These are phyloP conservation scores for Komagataella ulmi DNA, from an alignment of 805 yeast species.

Conservation along the genomic window DNA sequence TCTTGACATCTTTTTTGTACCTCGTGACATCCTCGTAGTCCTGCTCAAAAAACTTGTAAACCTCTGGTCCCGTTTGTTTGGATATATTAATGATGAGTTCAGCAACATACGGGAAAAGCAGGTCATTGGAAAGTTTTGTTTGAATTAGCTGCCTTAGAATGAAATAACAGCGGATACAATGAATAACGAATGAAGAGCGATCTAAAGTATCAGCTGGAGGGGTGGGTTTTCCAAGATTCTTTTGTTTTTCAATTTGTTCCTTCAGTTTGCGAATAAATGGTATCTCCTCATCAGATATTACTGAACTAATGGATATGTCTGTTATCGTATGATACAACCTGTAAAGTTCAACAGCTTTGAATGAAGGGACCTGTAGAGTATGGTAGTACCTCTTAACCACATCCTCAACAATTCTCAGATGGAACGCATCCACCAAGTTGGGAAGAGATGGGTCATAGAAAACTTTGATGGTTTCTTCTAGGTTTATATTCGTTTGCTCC, in stretches of 20 bases:
- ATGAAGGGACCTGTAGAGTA: not conserved
- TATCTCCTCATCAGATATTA: not conserved
- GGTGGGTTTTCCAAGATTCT: not conserved
- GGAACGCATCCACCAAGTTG: not conserved
- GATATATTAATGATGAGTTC: not conserved
- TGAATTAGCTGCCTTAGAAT: not conserved
- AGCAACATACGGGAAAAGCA: not conserved
- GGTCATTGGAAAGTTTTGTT: not conserved
- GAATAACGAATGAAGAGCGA: not conserved
- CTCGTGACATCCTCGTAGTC: not conserved
- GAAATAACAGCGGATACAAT: not conserved
- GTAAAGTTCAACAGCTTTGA: not conserved
- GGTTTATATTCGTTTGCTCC: not conserved
- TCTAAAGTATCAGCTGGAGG: not conserved
- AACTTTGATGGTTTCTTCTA: not conserved
- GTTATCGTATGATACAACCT: not conserved
- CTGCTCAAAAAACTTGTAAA: not conserved
- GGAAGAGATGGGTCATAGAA: not conserved
- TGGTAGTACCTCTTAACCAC: not conserved
- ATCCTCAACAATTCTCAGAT: not conserved
- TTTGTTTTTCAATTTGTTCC: not conserved
- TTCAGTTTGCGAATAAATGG: not conserved
- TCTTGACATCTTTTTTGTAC: not conserved
- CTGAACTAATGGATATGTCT: not conserved
- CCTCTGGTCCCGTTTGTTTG: not conserved